These are phyloP conservation scores for Dorcoceras hygrometricum DNA, from an alignment of 257 asterid species.

Conservation along the genomic window DNA sequence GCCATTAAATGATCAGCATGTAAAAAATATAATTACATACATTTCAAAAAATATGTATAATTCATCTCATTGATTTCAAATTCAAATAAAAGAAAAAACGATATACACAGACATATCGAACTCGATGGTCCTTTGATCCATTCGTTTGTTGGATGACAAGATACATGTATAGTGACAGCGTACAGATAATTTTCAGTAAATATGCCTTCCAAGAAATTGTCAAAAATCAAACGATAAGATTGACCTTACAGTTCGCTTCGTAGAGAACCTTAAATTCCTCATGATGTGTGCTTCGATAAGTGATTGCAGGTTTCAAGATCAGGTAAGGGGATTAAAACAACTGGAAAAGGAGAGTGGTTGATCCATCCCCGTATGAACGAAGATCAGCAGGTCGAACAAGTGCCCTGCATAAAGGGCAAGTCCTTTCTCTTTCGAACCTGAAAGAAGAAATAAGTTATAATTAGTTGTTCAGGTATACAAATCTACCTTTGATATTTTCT, in stretches of 20 bases:
- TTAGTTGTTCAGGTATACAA: no score
- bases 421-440: slow-evolving; percentile 90
- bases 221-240: background rate
- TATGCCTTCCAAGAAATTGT: background rate
- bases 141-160: slow-evolving; percentile 15
- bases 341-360: slow-evolving; percentile 68
- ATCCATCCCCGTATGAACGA: slow-evolving; percentile 80
- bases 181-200: slow-evolving; percentile 2
- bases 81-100: slow-evolving; percentile 5
- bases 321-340: slow-evolving; percentile 31
- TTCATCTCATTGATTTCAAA: background rate
- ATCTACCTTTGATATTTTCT: background rate
- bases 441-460: slow-evolving; percentile 4
- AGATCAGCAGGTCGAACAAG: slow-evolving; percentile 80
- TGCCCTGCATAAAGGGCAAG: slow-evolving; percentile 87
- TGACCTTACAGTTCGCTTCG: background rate
- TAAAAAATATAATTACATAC: no score
- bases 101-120: slow-evolving; percentile 14
- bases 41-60: background rate
- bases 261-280: background rate
- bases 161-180: slow-evolving; percentile 1
- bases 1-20: background rate
- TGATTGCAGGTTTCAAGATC: background rate
- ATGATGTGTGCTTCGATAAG: background rate
- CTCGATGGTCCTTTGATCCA: slow-evolving; percentile 19